Evolutionary conservation across 495 filamentous ascomycete species (phyloP).

Genomic region (Usnea hakonensis): DNA sequence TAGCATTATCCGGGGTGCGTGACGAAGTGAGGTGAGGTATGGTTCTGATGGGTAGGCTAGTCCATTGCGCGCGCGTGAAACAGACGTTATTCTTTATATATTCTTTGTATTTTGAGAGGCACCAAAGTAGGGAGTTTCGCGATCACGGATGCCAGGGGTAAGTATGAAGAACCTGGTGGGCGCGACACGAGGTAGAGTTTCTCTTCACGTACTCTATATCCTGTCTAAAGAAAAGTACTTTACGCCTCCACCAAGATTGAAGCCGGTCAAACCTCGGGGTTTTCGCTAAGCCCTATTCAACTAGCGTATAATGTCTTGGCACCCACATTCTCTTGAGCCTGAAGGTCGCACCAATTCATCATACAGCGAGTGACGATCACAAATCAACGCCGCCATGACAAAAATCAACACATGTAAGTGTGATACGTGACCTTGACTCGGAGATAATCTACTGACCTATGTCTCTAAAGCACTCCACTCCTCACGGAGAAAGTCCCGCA

Average conservation of each 20-base stretch:
- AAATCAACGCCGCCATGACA: conserved; percentile 21
- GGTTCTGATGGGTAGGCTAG: not conserved
- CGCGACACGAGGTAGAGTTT: not conserved
- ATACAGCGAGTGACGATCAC: not conserved
- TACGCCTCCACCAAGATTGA: no score
- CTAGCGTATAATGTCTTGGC: conserved; percentile 18
- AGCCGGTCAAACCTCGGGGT: not conserved
- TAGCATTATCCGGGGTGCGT: not conserved
- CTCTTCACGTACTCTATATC: no score
- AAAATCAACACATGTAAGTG: conserved; percentile 25
- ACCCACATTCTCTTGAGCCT: conserved; percentile 13
- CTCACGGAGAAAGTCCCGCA: conserved; percentile 94
- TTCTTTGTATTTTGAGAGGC: not conserved
- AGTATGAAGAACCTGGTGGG: not conserved
- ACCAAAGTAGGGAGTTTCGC: not conserved
- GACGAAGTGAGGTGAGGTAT: not conserved
- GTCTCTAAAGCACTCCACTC: conserved; percentile 53
- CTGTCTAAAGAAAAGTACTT: no score
- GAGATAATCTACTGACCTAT: not conserved
- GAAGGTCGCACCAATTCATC: conserved; percentile 1
- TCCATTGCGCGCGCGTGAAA: not conserved
- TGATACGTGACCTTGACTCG: not conserved
- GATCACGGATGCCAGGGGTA: not conserved
- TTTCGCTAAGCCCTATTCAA: conserved; percentile 11
- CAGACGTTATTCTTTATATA: not conserved